These are phyloP conservation scores for Sistotremastrum niveocremeum DNA, from an alignment of 768 basidiomycete genomes.

Conservation along the genomic window DNA sequence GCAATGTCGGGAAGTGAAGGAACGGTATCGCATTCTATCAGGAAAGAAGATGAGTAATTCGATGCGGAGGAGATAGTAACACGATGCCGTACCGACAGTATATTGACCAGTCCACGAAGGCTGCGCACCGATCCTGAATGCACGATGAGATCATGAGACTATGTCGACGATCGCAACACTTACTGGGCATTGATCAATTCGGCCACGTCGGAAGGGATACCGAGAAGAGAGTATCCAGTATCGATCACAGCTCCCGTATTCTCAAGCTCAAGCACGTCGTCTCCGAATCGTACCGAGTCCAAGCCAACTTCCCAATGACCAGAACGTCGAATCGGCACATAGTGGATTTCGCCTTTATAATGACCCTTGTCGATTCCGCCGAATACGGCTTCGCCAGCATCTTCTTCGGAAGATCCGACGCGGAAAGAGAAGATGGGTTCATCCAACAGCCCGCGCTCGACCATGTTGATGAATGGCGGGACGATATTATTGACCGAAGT, in stretches of 20 bases:
- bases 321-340: constrained; percentile 86
- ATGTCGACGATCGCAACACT: too few species aligned
- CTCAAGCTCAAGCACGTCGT: constrained; percentile 80
- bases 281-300: constrained; percentile 70
- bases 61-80: too few species aligned
- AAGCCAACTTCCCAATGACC: constrained; percentile 99
- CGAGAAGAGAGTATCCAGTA: constrained; percentile 91
- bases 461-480: constrained; percentile 92
- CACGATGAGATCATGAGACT: too few species aligned
- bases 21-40: constrained; percentile 58
- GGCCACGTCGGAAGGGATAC: constrained; percentile 83
- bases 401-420: constrained; percentile 70
- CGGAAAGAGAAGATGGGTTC: constrained; percentile 90
- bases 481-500: constrained; percentile 87
- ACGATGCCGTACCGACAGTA: constrained; percentile 32
- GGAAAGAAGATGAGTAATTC: too few species aligned
- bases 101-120: constrained; percentile 96
- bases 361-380: constrained; percentile 74
- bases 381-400: constrained; percentile 84
- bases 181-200: constrained; percentile 88
- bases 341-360: constrained; percentile 68
- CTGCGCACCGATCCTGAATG: constrained; percentile 66
- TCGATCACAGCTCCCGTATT: constrained; percentile 90
- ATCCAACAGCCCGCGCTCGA: constrained; percentile 69
- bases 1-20: constrained; percentile 71